These are phyloP conservation scores for Yamadazyma friedrichii DNA, from an alignment of 1,139 yeast genomes.

Conservation along the genomic window DNA sequence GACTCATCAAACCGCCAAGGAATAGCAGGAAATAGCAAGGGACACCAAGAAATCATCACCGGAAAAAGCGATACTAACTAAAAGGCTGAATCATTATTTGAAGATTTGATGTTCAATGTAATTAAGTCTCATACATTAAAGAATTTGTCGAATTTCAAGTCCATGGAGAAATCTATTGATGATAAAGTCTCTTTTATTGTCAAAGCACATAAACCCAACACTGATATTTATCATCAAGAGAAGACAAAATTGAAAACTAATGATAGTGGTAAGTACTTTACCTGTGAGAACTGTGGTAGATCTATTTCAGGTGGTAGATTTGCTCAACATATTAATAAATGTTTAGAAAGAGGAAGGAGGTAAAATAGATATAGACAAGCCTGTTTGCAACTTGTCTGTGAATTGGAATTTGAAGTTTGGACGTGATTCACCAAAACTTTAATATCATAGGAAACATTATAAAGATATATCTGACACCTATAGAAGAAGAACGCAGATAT, in stretches of 20 bases:
- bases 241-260: slow-evolving; percentile 36
- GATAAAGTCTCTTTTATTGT: slow-evolving; percentile 7
- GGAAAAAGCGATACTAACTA: not conserved
- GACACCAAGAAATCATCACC: not conserved
- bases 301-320: slow-evolving; percentile 88
- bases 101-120: slow-evolving; percentile 36
- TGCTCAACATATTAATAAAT: slow-evolving; percentile 90
- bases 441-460: too few species aligned
- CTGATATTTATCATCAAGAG: slow-evolving; percentile 45
- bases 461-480: too few species aligned
- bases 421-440: too few species aligned
- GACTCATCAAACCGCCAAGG: too few species aligned
- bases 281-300: slow-evolving; percentile 78
- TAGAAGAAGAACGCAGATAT: too few species aligned
- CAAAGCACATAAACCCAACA: slow-evolving; percentile 15
- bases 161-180: slow-evolving; percentile 21
- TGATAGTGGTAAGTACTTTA: slow-evolving; percentile 57
- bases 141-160: slow-evolving; percentile 25
- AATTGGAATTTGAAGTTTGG: too few species aligned
- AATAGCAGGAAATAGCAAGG: not conserved
- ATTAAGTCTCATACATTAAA: slow-evolving; percentile 34
- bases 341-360: slow-evolving; percentile 50
- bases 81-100: slow-evolving; percentile 29
- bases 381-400: too few species aligned
- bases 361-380: not conserved